These are phyloP conservation scores for Stemphylium beticola DNA, from an alignment of 2,329 filamentous ascomycete species.

Conservation along the genomic window DNA sequence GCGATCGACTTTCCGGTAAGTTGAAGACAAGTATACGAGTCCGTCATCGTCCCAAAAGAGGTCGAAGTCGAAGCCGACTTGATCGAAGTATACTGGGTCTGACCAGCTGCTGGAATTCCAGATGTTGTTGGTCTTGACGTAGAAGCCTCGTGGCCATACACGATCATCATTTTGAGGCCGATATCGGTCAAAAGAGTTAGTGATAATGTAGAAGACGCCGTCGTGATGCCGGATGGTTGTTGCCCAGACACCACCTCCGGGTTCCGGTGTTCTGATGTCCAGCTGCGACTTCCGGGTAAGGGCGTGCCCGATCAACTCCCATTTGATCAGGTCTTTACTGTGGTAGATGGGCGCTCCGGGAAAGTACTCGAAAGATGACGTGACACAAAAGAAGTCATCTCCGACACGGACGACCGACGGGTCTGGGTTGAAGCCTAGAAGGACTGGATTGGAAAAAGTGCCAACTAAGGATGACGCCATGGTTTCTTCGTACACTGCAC, in stretches of 20 bases:
- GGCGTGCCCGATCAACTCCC: conserved; percentile 54
- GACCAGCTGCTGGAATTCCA: conserved; percentile 25
- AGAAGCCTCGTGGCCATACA: conserved; percentile 59
- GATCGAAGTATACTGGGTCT: conserved; percentile 33
- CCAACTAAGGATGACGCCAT: not conserved
- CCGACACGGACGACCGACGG: conserved; percentile 55
- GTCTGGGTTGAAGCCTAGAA: conserved; percentile 56
- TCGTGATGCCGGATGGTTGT: conserved; percentile 29
- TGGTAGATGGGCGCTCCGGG: conserved; percentile 62
- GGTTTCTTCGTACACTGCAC: not conserved
- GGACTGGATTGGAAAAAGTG: conserved; percentile 11
- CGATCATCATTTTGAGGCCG: conserved; percentile 34
- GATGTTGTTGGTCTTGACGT: conserved; percentile 32
- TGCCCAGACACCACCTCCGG: conserved; percentile 30
- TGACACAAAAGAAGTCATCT: conserved; percentile 56
- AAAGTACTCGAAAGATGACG: conserved; percentile 61
- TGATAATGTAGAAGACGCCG: conserved; percentile 28
- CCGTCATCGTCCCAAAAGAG: conserved; percentile 63
- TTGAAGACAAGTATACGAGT: conserved; percentile 52
- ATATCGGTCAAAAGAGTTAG: conserved; percentile 33
- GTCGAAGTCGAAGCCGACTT: conserved; percentile 33
- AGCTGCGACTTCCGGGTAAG: conserved; percentile 48
- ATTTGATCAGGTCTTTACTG: conserved; percentile 59
- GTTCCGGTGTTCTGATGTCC: conserved; percentile 35
- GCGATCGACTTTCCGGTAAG: conserved; percentile 21